Conservation (phyloP, 208 protist species). For the Naegleria fowleri region DNA sequence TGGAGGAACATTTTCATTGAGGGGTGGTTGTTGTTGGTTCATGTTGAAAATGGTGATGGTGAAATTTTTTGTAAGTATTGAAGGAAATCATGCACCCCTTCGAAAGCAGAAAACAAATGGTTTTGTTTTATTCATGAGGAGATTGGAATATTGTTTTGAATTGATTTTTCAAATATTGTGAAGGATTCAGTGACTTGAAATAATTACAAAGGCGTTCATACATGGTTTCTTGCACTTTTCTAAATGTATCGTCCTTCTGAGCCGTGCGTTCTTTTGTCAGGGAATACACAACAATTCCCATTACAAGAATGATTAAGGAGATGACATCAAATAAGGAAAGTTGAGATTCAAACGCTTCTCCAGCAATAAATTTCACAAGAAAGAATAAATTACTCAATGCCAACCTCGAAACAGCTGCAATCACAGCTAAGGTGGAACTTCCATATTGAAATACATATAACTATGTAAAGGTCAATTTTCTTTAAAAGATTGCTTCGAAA, state of each 20-base stretch:
- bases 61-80: no score
- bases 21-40: background rate
- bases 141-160: no score
- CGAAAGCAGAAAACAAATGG: no score
- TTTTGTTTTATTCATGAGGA: no score
- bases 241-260: background rate
- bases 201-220: no score
- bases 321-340: background rate
- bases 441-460: constrained; percentile 13
- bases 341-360: background rate
- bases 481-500: no score
- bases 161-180: no score
- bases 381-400: background rate
- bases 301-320: background rate
- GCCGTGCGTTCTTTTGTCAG: background rate
- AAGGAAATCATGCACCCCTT: no score
- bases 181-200: no score
- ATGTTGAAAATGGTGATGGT: no score
- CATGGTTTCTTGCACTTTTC: background rate
- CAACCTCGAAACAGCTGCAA: constrained; percentile 10
- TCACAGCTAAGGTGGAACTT: constrained; percentile 4
- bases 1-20: background rate
- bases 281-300: background rate
- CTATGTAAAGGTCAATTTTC: background rate
- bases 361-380: background rate